phyloP scores from a whole-genome alignment of 306 rosid genomes.

The Phaseolus lunatus region DNA sequence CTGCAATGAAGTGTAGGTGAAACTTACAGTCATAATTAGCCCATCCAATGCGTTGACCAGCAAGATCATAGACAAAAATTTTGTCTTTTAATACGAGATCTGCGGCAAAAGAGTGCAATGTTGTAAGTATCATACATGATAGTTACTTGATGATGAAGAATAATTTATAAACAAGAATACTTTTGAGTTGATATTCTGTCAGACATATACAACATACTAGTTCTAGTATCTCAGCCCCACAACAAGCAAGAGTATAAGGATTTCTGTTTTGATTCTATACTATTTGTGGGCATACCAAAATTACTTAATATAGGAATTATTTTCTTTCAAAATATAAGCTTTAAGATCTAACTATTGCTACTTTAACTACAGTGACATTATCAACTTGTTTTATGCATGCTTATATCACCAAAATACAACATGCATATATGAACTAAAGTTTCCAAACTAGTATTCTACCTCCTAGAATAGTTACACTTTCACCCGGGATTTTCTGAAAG shows the following conservation, averaged over 20 bases:
- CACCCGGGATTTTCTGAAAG: conserved; percentile 76
- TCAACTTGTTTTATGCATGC: conserved; percentile 10
- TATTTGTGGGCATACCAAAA: neutral
- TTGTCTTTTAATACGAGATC: conserved; percentile 91
- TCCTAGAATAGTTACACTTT: conserved; percentile 82
- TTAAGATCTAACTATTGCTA: conserved; percentile 7
- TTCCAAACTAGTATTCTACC: conserved; percentile 57
- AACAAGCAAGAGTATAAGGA: neutral
- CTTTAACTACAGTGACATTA: conserved; percentile 18
- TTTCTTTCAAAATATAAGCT: conserved; percentile 14
- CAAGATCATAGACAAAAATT: conserved; percentile 86
- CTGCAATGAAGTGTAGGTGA: conserved; percentile 27
- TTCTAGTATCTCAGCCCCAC: neutral
- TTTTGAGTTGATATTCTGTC: conserved; percentile 1
- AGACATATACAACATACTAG: neutral
- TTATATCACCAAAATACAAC: neutral
- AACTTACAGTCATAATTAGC: conserved; percentile 89
- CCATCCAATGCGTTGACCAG: conserved; percentile 88
- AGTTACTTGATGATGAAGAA: neutral
- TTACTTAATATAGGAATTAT: neutral
- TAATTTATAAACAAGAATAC: neutral
- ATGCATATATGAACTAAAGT: neutral
- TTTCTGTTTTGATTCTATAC: neutral
- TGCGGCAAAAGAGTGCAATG: conserved; percentile 45
- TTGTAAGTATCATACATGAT: conserved; percentile 29